phyloP scores from a whole-genome alignment of 1,139 yeast genomes.

The Yamadazyma taylorii region DNA sequence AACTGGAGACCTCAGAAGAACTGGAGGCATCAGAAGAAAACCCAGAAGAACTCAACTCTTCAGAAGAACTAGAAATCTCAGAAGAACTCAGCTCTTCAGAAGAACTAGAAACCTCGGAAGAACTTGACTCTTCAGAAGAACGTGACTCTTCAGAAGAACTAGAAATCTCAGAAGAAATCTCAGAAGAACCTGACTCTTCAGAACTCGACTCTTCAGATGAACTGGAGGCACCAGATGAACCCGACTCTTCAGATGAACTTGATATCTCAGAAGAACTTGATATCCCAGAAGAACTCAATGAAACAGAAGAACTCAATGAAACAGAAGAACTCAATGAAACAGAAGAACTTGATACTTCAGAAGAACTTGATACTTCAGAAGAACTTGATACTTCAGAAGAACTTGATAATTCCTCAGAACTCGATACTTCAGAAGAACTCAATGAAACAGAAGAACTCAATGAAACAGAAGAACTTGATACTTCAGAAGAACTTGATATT shows the following conservation, averaged over 20 bases:
- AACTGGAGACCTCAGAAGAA: background rate
- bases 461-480: background rate
- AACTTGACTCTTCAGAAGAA: background rate
- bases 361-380: background rate
- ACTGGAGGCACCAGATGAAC: background rate
- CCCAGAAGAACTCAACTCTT: background rate
- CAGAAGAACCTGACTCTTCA: background rate
- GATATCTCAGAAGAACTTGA: background rate
- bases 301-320: background rate
- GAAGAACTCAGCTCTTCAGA: background rate
- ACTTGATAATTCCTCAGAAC: background rate
- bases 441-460: background rate
- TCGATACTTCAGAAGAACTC: background rate
- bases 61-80: background rate
- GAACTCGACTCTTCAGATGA: background rate
- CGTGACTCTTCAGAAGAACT: background rate
- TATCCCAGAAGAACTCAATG: background rate
- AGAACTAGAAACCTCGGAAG: background rate
- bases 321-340: background rate
- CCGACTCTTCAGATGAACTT: background rate
- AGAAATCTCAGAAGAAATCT: too few relatives aligned
- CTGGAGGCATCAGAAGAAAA: background rate
- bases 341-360: background rate
- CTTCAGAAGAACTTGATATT: background rate
- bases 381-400: too few relatives aligned